A percentile compares a stretch with the other conserved stretches of the same genome.
These are phyloP conservation scores for Echites panduratus DNA, from an alignment of 257 asterid species.

Conservation along the genomic window DNA sequence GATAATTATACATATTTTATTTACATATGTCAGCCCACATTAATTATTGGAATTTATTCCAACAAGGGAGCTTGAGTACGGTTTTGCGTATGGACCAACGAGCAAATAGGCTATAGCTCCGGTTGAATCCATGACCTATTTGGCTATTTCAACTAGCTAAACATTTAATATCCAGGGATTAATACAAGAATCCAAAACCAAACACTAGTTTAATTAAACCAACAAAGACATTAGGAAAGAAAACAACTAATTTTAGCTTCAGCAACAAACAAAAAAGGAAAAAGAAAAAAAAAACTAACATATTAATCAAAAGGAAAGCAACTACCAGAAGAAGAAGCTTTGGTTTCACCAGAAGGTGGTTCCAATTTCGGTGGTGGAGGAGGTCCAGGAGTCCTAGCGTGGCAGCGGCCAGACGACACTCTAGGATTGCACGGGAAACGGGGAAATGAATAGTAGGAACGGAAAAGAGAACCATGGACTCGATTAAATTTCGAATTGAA, in stretches of 20 bases:
- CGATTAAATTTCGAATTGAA: not conserved
- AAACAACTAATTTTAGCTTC: too few relatives aligned
- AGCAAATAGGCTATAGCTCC: not conserved
- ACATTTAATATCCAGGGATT: not conserved
- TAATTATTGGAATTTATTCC: too few relatives aligned
- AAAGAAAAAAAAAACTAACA: too few relatives aligned
- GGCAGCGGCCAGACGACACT: slow-evolving; percentile 37
- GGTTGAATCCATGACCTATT: not conserved
- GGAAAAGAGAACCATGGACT: slow-evolving; percentile 4
- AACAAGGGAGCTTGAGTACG: not conserved
- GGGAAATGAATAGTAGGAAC: slow-evolving; percentile 34
- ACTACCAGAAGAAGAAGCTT: slow-evolving; percentile 43
- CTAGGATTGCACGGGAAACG: slow-evolving; percentile 19
- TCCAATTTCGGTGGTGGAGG: slow-evolving; percentile 43
- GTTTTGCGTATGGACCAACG: not conserved
- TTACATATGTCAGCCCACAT: too few relatives aligned
- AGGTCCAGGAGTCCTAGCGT: slow-evolving; percentile 37
- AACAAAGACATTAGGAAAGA: too few relatives aligned
- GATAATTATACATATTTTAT: too few relatives aligned
- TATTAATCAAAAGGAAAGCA: not conserved
- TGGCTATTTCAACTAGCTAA: not conserved
- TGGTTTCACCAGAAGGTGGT: slow-evolving; percentile 36
- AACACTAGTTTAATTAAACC: not conserved
- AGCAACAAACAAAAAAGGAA: too few relatives aligned
- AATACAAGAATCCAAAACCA: not conserved